Conservation (phyloP, 176 grass and related monocot species). For the Eleusine indica region DNA sequence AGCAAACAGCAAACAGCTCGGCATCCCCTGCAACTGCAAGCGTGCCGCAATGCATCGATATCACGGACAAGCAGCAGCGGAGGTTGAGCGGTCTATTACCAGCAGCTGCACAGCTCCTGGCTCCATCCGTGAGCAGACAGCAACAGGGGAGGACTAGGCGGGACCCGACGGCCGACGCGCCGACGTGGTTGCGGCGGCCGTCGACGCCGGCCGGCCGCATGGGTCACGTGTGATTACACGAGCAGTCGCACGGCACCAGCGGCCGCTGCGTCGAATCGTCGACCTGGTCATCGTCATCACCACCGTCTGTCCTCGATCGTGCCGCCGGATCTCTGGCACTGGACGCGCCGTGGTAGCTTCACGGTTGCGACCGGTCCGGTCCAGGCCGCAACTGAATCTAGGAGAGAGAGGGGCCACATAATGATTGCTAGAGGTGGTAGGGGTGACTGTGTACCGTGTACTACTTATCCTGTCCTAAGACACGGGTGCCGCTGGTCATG, state of each 20-base stretch:
- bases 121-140: neutral
- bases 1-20: neutral
- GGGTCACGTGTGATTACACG: conserved; percentile 1
- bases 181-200: conserved; percentile 1
- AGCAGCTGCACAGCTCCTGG: neutral
- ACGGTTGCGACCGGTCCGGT: neutral
- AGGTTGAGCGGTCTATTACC: conserved; percentile 28
- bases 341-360: neutral
- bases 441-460: neutral
- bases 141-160: neutral
- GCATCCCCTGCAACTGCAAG: neutral
- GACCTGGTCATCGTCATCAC: neutral
- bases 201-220: neutral
- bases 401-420: neutral
- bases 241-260: neutral
- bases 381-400: neutral
- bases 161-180: neutral
- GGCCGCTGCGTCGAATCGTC: conserved; percentile 14
- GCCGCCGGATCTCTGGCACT: neutral
- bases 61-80: neutral
- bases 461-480: neutral
- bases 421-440: neutral
- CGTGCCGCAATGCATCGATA: neutral
- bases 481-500: neutral
- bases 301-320: neutral